A percentile compares a stretch with the other conserved stretches of the same genome.
These are phyloP conservation scores for Epichloe elymi DNA, from an alignment of 2,329 filamentous ascomycete genomes.

Conservation along the genomic window DNA sequence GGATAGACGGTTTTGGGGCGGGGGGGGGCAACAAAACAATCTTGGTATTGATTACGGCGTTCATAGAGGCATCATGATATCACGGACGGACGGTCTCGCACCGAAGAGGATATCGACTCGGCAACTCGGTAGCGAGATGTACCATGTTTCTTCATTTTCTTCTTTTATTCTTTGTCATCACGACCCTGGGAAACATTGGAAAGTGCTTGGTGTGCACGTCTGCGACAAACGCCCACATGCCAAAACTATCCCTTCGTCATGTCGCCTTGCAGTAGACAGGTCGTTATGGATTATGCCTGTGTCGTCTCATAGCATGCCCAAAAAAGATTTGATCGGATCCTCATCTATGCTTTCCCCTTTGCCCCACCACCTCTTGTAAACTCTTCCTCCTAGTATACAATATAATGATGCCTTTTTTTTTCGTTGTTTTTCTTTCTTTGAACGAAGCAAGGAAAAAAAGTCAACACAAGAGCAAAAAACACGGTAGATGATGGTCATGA, in stretches of 20 bases:
- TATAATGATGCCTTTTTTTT: background rate
- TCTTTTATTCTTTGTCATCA: background rate
- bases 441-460: too few species aligned
- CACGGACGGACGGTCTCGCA: too few species aligned
- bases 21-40: too few species aligned
- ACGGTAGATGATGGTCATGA: background rate
- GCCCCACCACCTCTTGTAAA: too few species aligned
- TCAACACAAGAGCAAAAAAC: background rate
- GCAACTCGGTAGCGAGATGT: too few species aligned
- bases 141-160: too few species aligned
- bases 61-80: too few species aligned
- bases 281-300: background rate
- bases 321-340: background rate
- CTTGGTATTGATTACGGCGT: too few species aligned
- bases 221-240: background rate
- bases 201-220: background rate
- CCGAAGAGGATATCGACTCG: too few species aligned
- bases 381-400: background rate
- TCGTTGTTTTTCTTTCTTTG: background rate
- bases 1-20: too few species aligned
- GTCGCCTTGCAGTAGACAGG: slow-evolving; percentile 1
- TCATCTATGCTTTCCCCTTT: background rate
- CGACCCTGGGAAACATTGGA: background rate
- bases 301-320: background rate
- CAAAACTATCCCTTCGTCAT: background rate